Base-by-base conservation (phyloP, 1,139 yeast species). In the Starmera stellimalicola region DNA sequence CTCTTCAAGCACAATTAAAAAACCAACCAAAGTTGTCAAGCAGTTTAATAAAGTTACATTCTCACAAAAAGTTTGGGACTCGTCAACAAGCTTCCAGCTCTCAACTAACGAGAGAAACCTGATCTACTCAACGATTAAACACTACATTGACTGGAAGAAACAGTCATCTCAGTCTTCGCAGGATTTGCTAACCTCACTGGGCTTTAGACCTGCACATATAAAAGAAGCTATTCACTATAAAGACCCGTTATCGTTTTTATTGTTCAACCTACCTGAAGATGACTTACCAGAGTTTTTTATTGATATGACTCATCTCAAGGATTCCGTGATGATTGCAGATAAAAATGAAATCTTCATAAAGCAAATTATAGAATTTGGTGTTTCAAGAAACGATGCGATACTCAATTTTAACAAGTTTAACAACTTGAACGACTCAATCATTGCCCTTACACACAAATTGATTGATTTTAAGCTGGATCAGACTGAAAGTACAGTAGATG, bases 251-350 rank as follows among this genome's bases (percentile, higher is more conserved):
- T 93, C 91, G 34, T 91, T 95, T 84, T 66, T 88, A 16, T 58
- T 88, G 11, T 78, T 88, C 45, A 93, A 88, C 49, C 70, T 88
- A 3, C 97, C 97, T 0, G 96, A 88, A 48, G 97, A 87, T 51
- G 98, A 91, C 50, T 60, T 91, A 29, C 98, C 98, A 0, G 36
- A 48, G 3, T 61, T 51, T 35, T 63, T 63, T 34, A 16, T 50
- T 12, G 66, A 65, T 19, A 22, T 22, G 12, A 57, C 63, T 27
- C 73, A 70, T 40, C 59, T 72, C 1, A 62, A 60, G 24, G 66
- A 73, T 10, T 58, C 66, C 19, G 57, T 75, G 31, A 73, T 63
- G 30, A 60, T 74, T 12, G 63, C 77, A 18, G 67, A 61, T 29
- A 50, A 56, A 25, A 74, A 49, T 31, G 53, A 76, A 44, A 64